Conservation (phyloP, 768 basidiomycete genomes). For the Pleurotus tuber-regium region DNA sequence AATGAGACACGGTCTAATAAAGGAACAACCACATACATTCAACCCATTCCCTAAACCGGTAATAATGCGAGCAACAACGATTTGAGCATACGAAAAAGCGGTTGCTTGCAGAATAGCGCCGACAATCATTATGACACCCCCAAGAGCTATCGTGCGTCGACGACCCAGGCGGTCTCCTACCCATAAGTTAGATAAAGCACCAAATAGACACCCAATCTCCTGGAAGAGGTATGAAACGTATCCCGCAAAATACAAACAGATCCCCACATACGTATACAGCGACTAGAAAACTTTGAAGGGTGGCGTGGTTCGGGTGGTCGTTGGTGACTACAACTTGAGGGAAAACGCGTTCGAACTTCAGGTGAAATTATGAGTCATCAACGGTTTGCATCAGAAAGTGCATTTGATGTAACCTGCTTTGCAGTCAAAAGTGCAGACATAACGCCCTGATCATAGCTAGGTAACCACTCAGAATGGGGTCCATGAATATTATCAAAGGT, state of each 20-base stretch:
- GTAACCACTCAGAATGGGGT: not conserved
- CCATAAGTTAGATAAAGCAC: slow-evolving; percentile 62
- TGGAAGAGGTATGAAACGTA: slow-evolving; percentile 23
- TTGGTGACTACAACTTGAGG: slow-evolving; percentile 46
- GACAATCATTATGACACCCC: slow-evolving; percentile 50
- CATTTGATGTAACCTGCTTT: slow-evolving; percentile 33
- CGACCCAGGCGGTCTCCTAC: slow-evolving; percentile 44
- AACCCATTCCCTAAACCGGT: slow-evolving; percentile 30
- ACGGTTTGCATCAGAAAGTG: not conserved
- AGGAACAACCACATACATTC: not conserved
- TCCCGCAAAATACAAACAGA: too few relatives aligned
- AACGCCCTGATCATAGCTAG: slow-evolving; percentile 67
- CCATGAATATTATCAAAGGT: not conserved
- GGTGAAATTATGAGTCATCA: not conserved
- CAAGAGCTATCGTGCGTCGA: slow-evolving; percentile 47
- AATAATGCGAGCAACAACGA: slow-evolving; percentile 47
- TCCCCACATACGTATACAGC: slow-evolving; percentile 56
- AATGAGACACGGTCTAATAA: slow-evolving; percentile 13
- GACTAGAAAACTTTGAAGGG: slow-evolving; percentile 57
- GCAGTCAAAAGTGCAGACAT: slow-evolving; percentile 67
- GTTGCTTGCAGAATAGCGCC: slow-evolving; percentile 50
- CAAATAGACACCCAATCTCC: slow-evolving; percentile 65
- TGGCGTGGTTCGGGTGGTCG: slow-evolving; percentile 43
- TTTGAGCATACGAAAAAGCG: slow-evolving; percentile 41
- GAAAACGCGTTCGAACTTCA: slow-evolving; percentile 55